Evolutionary conservation across 2,329 filamentous ascomycete species (phyloP).

Genomic region (Pezicula neosporulosa): DNA sequence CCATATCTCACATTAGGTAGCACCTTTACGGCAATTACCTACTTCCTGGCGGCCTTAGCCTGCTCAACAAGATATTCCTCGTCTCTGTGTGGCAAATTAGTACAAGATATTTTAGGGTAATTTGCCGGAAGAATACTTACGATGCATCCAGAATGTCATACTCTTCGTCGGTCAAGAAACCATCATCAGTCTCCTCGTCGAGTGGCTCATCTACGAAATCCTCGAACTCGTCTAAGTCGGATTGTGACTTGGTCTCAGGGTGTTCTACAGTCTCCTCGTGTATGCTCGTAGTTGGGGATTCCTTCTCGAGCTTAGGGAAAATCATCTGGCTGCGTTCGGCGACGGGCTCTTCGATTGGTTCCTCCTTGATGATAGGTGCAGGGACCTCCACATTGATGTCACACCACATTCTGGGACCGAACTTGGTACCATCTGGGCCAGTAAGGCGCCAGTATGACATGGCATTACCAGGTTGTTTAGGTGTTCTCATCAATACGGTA

Average conservation of each 20-base stretch:
- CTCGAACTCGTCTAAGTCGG: constrained; percentile 36
- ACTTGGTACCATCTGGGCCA: constrained; percentile 72
- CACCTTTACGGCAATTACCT: constrained; percentile 5
- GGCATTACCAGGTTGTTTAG: constrained; percentile 68
- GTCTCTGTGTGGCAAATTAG: constrained; percentile 52
- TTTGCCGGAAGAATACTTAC: too few relatives aligned
- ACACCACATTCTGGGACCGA: constrained; percentile 94
- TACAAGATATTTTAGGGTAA: too few relatives aligned
- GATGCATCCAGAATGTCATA: constrained; percentile 90
- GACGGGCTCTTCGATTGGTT: constrained; percentile 29
- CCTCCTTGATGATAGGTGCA: constrained; percentile 28
- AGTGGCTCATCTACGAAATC: constrained; percentile 53
- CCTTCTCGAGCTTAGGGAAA: constrained; percentile 94
- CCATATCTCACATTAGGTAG: neutral
- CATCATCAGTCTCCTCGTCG: constrained; percentile 63
- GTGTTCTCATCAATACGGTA: constrained; percentile 80
- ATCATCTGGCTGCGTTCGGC: constrained; percentile 72
- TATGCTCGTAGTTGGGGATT: constrained; percentile 80
- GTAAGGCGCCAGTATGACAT: constrained; percentile 98
- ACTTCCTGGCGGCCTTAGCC: constrained; percentile 24
- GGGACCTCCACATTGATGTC: constrained; percentile 68
- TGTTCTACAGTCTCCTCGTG: constrained; percentile 55
- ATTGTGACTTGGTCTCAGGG: constrained; percentile 40
- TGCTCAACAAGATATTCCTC: constrained; percentile 70
- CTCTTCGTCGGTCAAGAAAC: constrained; percentile 94